These are phyloP conservation scores for Tetradesmus lagerheimii DNA, from an alignment of 139 green algal species.

Conservation along the genomic window DNA sequence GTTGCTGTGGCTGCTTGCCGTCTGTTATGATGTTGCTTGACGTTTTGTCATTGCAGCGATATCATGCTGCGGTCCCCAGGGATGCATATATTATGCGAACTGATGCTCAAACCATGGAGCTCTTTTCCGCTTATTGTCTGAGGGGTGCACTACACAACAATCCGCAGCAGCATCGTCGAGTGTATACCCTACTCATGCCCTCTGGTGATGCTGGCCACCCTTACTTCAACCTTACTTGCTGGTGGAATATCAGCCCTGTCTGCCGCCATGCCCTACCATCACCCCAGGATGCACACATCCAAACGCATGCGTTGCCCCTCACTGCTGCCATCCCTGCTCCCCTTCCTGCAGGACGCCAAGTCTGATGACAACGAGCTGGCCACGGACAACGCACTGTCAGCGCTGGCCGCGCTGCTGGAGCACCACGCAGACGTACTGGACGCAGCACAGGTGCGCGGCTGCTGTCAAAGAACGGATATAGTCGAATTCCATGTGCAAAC, in stretches of 20 bases:
- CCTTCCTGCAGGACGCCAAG: not conserved
- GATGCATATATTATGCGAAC: not conserved
- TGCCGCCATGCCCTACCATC: not conserved
- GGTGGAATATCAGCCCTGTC: too few species aligned
- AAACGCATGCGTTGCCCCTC: too few species aligned
- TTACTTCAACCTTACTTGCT: too few species aligned
- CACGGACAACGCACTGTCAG: constrained; percentile 85
- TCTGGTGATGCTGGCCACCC: not conserved
- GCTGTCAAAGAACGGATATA: too few species aligned
- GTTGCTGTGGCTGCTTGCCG: not conserved
- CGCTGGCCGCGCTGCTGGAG: constrained; percentile 79
- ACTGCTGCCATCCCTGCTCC: not conserved
- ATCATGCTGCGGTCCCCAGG: too few species aligned
- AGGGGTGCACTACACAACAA: not conserved
- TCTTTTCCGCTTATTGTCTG: constrained; percentile 43
- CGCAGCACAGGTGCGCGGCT: not conserved
- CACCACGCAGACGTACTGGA: constrained; percentile 56
- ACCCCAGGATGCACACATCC: too few species aligned
- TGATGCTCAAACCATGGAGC: not conserved
- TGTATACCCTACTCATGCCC: not conserved
- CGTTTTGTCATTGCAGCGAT: not conserved
- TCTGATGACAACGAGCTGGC: constrained; percentile 81
- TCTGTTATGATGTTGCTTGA: too few species aligned
- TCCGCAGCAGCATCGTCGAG: too few species aligned
- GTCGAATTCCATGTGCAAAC: too few species aligned